Evolutionary conservation across 768 basidiomycete genomes (phyloP).

Genomic region (Xerocomellus intermedius): DNA sequence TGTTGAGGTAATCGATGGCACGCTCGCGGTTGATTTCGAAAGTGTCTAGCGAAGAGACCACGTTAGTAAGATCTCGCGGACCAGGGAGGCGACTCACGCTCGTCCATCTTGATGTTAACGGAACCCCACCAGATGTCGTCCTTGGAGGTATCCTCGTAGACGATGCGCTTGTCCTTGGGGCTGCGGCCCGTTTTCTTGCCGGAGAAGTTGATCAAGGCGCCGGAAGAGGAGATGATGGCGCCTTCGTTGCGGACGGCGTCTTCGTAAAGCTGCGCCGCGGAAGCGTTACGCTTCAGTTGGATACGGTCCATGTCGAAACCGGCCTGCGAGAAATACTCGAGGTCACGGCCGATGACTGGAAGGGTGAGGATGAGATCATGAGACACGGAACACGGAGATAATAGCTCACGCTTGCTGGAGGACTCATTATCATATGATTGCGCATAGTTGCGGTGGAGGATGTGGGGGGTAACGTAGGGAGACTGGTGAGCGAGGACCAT

Average conservation of each 20-base stretch:
- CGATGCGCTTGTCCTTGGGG: slow-evolving; percentile 99
- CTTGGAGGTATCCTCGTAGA: slow-evolving; percentile 94
- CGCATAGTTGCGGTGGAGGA: slow-evolving; percentile 84
- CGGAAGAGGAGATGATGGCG: slow-evolving; percentile 93
- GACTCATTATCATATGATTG: slow-evolving; percentile 68
- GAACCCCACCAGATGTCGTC: slow-evolving; percentile 99
- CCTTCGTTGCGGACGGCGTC: slow-evolving; percentile 99
- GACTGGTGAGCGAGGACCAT: slow-evolving; percentile 74
- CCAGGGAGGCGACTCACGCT: slow-evolving; percentile 54
- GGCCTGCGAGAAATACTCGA: slow-evolving; percentile 97
- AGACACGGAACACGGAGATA: not conserved
- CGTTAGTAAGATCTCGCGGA: not conserved
- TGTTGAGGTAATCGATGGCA: slow-evolving; percentile 98
- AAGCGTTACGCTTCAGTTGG: slow-evolving; percentile 91
- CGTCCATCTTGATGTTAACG: slow-evolving; percentile 99
- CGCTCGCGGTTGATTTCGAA: slow-evolving; percentile 99
- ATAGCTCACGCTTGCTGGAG: slow-evolving; percentile 52
- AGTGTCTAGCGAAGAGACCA: slow-evolving; percentile 58
- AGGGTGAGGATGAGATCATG: slow-evolving; percentile 10
- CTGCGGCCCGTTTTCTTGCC: slow-evolving; percentile 98
- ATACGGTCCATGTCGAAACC: slow-evolving; percentile 99
- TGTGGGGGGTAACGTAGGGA: slow-evolving; percentile 86
- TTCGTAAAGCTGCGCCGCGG: slow-evolving; percentile 89
- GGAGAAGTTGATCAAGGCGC: slow-evolving; percentile 98
- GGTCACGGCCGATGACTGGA: slow-evolving; percentile 86